These are phyloP conservation scores for Leishmania martiniquensis DNA, from an alignment of 208 protist genomes.

Conservation along the genomic window DNA sequence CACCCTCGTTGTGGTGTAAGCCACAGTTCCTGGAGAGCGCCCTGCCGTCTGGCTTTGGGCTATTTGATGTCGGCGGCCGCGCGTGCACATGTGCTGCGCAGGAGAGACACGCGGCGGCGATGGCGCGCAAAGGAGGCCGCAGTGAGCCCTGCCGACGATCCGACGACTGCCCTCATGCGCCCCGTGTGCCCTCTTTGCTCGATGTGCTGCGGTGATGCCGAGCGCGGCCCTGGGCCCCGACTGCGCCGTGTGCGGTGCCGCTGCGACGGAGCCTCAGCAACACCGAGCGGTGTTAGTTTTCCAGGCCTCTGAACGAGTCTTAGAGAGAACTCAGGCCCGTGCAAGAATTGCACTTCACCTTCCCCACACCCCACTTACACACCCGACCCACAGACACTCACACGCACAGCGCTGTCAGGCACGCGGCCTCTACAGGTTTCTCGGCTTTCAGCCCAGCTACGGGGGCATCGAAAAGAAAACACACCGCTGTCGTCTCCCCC, in stretches of 20 bases:
- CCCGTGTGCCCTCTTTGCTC: not conserved
- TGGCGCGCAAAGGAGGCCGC: not conserved
- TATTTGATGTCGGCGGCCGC: too few species aligned
- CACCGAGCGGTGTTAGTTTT: not conserved
- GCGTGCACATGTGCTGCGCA: too few species aligned
- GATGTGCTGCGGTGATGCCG: not conserved
- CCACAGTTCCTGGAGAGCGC: too few species aligned
- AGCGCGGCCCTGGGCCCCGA: not conserved
- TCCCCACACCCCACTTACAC: too few species aligned
- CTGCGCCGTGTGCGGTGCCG: not conserved
- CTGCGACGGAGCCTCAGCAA: not conserved
- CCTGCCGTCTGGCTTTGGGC: too few species aligned
- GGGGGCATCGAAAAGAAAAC: too few species aligned
- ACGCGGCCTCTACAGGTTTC: not conserved
- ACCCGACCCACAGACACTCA: too few species aligned
- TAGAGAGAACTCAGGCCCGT: not conserved
- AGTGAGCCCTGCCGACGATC: not conserved
- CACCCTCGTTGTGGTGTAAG: too few species aligned
- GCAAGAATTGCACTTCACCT: not conserved
- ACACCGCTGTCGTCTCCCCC: not conserved
- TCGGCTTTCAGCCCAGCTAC: not conserved
- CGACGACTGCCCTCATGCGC: not conserved
- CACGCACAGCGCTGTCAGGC: not conserved
- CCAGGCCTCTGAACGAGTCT: not conserved
- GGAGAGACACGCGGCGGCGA: too few species aligned